phyloP scores from a whole-genome alignment of 1,284 basidiomycete species.

The Gymnopus androsaceus region DNA sequence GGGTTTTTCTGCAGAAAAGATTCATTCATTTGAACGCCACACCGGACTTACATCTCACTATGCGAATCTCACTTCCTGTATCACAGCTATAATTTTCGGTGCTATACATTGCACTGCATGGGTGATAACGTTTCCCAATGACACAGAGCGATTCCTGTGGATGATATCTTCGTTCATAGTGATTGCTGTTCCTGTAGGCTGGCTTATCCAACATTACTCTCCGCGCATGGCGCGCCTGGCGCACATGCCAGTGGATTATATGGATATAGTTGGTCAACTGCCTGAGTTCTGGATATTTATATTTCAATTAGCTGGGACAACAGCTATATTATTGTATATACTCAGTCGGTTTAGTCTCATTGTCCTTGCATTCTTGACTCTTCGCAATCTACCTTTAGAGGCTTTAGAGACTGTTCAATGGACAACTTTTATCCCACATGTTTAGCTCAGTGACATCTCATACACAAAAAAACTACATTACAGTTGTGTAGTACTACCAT shows the following conservation, averaged over 20 bases:
- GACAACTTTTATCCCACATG: background rate
- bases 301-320: no score
- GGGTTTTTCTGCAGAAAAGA: background rate
- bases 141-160: background rate
- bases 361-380: no score
- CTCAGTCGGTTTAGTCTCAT: no score
- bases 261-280: no score
- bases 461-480: no score
- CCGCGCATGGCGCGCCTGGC: no score
- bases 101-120: background rate
- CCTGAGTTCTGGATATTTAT: no score
- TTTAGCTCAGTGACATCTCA: no score
- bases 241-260: no score
- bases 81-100: slow-evolving; percentile 10
- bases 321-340: no score
- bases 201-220: no score
- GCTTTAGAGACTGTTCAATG: background rate
- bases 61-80: background rate
- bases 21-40: background rate
- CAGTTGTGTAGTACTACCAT: no score
- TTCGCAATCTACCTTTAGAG: background rate
- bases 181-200: background rate
- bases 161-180: background rate
- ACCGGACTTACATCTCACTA: background rate
- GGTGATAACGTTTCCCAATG: background rate